Conservation (phyloP, 2,329 filamentous ascomycete genomes). For the Verticillium klebahnii region DNA sequence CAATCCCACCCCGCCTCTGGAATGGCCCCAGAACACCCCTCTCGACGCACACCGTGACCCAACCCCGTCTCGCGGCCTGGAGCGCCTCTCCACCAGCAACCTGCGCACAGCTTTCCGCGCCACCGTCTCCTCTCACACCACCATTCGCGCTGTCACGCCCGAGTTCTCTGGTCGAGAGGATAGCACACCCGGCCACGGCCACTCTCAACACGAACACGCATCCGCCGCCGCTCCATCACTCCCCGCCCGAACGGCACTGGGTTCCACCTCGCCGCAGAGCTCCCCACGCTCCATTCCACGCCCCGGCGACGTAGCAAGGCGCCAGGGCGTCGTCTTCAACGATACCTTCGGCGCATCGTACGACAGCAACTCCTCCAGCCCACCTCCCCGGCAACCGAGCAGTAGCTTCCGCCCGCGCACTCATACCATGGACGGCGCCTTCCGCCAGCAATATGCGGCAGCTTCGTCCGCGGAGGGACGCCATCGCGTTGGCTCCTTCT, state of each 20-base stretch:
- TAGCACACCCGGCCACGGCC: neutral
- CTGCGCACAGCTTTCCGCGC: conserved; percentile 28
- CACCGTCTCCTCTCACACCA: conserved; percentile 29
- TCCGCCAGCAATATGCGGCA: conserved; percentile 37
- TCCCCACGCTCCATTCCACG: conserved; percentile 42
- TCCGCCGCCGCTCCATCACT: conserved; percentile 6
- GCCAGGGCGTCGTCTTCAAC: conserved; percentile 58
- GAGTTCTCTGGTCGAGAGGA: conserved; percentile 40
- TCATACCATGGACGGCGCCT: conserved; percentile 52
- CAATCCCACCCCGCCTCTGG: conserved; percentile 28
- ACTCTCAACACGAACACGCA: conserved; percentile 5
- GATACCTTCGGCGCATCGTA: conserved; percentile 48
- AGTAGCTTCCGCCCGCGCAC: conserved; percentile 46
- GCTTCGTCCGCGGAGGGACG: conserved; percentile 42
- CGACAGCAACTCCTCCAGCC: conserved; percentile 38
- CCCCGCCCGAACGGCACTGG: conserved; percentile 23
- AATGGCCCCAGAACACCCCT: conserved; percentile 24
- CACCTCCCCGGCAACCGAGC: conserved; percentile 28
- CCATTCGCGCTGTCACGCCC: conserved; percentile 63
- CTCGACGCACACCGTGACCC: conserved; percentile 19
- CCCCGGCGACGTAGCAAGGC: conserved; percentile 35
- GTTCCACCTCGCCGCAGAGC: conserved; percentile 34
- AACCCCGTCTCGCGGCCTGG: conserved; percentile 18
- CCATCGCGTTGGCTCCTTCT: conserved; percentile 66
- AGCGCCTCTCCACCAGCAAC: conserved; percentile 29